Evolutionary conservation across 768 basidiomycete species (phyloP).

Genomic region (Mycena albidolilacea): DNA sequence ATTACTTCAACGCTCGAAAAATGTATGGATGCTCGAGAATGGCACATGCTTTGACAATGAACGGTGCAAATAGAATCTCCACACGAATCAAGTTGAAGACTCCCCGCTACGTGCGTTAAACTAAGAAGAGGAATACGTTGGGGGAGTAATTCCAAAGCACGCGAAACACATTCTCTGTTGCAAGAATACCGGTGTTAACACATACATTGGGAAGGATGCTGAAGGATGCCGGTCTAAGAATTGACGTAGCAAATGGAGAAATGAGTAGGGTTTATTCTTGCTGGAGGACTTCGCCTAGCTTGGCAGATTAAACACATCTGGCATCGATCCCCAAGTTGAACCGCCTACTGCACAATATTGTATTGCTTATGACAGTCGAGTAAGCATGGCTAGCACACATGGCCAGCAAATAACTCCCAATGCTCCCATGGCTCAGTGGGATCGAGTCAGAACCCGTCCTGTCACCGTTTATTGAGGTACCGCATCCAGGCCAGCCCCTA

Average conservation of each 20-base stretch:
- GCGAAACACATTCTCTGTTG: no score
- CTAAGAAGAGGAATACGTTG: no score
- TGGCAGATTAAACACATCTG: constrained; percentile 8
- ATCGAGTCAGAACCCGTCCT: constrained; percentile 7
- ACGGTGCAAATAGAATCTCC: constrained; percentile 18
- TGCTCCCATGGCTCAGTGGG: constrained; percentile 1
- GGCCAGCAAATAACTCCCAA: background rate
- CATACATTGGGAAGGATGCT: no score
- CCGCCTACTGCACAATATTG: background rate
- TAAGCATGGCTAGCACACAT: constrained; percentile 16
- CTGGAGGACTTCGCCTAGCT: background rate
- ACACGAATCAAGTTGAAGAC: no score
- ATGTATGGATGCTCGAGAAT: no score
- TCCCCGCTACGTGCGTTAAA: no score
- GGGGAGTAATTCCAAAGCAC: no score
- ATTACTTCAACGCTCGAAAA: background rate
- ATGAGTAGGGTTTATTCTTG: background rate
- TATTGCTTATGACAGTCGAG: background rate
- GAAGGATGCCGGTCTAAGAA: no score
- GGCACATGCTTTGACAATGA: background rate
- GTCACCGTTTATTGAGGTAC: background rate
- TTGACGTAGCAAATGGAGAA: no score
- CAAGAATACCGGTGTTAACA: no score
- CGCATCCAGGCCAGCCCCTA: constrained; percentile 2
- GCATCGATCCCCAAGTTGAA: constrained; percentile 16